Evolutionary conservation across 2,329 filamentous ascomycete genomes (phyloP), one percentile per base, ranked within the genome.

Genomic region (Uncinocarpus reesii): DNA sequence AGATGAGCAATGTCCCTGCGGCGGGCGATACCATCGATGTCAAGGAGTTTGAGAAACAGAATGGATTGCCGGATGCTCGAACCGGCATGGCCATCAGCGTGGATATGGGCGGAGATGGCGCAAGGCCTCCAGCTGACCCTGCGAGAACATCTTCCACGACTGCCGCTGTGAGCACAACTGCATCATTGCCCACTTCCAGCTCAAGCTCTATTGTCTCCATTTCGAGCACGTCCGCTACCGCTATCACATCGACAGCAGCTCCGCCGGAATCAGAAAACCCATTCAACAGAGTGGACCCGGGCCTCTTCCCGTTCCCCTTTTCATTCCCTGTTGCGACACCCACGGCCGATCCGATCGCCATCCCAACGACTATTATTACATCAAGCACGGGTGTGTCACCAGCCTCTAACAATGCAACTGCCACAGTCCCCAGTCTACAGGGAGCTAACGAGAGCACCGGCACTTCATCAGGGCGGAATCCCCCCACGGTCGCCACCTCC

Each of bases 11-110:
- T 3, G 16, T 49, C 3, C 45, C 45, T 11, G 29, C 16, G 13
- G 26, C 18, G 20, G 45, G 45, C 3, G 45, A 32, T 1, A 10
- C 8, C 3, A 32, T 47, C 7, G 45, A 47, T 28, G 45, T 47
- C 2, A 47, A 41, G 37, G 26, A 32, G 4, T 47, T 47, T 18
- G 35, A 47, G 34, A 16, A 26, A 20, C 24, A 24, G 29, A 47
- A 47, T 35, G 36, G 45, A 34, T 34, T 47, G 45, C 36, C 35
- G 13, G 28, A 41, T 15, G 35, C 45, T 2, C 32, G 45, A 34
- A 20, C 45, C 3, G 45, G 45, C 10, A 7, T 47, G 18, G 45
- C 45, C 13, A 20, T 46, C 13, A 24, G 32, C 6, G 36, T 47
- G 7, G 36, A 41, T 40, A 31, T 47, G 18, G 45, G 11, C 16